A percentile compares a stretch with the other conserved stretches of the same genome.
Conservation (phyloP, 805 yeast species). For the Ogataea degrootiae region DNA sequence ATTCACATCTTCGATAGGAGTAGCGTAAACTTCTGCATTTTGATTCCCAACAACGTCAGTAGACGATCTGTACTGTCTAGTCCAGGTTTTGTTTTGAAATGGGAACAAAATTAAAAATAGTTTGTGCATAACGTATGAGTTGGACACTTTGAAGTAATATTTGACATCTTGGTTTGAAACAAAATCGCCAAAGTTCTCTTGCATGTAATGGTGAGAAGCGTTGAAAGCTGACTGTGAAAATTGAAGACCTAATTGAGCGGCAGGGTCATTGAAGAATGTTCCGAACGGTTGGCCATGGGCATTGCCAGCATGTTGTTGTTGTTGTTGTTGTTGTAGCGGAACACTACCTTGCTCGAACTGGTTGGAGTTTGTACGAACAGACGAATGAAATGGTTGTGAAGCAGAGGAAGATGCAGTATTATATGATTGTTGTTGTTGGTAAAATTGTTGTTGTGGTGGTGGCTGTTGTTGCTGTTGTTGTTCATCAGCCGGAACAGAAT, state of each 20-base stretch:
- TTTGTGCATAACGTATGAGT: conserved; percentile 76
- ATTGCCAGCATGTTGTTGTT: neutral
- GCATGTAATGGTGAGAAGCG: conserved; percentile 75
- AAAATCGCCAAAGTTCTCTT: conserved; percentile 58
- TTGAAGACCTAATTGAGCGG: conserved; percentile 80
- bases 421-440: conserved; percentile 1
- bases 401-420: conserved; percentile 17
- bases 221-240: conserved; percentile 81
- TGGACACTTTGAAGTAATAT: conserved; percentile 89
- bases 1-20: conserved; percentile 82
- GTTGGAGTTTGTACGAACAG: conserved; percentile 4
- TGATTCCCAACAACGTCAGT: conserved; percentile 30
- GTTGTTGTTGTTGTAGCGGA: conserved; percentile 1
- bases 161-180: conserved; percentile 57
- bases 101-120: conserved; percentile 76
- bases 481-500: conserved; percentile 17
- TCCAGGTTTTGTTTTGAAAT: conserved; percentile 80
- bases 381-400: conserved; percentile 19
- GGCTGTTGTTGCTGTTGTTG: conserved; percentile 24
- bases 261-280: conserved; percentile 66
- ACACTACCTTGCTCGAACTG: neutral
- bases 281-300: conserved; percentile 22
- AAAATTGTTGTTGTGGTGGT: conserved; percentile 19
- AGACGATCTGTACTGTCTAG: conserved; percentile 41
- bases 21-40: conserved; percentile 46